Evolutionary conservation across 176 grass and related monocot genomes (phyloP), one percentile per base, ranked within the genome.

Genomic region (Oryza brachyantha): DNA sequence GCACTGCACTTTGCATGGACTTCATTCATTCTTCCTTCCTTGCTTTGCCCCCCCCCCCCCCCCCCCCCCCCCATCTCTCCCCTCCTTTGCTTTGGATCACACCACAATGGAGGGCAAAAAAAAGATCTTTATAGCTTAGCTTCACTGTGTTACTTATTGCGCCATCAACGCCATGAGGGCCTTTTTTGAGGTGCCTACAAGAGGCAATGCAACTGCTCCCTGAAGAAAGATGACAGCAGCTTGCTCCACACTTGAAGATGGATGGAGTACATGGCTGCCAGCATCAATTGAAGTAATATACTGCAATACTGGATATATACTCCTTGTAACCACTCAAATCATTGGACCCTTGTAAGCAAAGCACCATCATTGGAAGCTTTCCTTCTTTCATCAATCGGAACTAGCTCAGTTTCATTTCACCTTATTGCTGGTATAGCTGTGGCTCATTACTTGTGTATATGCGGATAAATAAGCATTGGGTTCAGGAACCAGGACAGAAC

Each of bases 71-170:
- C 13, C 43, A n/a, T n/a, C n/a, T n/a, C n/a, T 32, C 38, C 29
- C 45, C 42, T 60, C 39, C 61, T 68, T 73, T 68, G 80, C 69
- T 88, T 79, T 88, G 80, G 86, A 88, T 84, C 75, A 79, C 68
- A 50, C 86, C 73, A 39, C 37, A 19, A 11, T 55, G 52, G 52
- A 55, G 52, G 8, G 17, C 46, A 73, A 66, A 67, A 52, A 73
- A 66, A 67, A 52, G 29, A 78, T 79, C 61, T 61, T 68, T 79
- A 43, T 66, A 65, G 25, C 37, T 35, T 35, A 57, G 2, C 52
- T 21, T 57, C 52, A 1, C 21, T 36, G 27, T 10, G 42, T 72
- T 61, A 74, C 29, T 31, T 46, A 83, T 74, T 73, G 74, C 38
- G 29, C 67, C 60, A 75, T 86, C 50, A 67, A 29, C 61, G 13